These are phyloP conservation scores for Starmerella asiatica DNA, from an alignment of 805 yeast genomes.

Conservation along the genomic window DNA sequence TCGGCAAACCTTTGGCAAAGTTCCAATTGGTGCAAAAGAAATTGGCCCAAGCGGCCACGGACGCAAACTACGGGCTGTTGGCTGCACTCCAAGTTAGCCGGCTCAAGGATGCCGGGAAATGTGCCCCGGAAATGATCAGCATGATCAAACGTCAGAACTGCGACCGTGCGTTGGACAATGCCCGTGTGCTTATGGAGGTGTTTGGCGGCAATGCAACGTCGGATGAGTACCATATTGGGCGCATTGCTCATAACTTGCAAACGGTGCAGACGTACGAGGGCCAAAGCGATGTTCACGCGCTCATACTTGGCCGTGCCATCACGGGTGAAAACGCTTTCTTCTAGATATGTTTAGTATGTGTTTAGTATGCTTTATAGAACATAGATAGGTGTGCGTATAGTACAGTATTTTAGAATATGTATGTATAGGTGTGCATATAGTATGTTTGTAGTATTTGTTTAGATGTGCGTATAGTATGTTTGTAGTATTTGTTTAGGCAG, in stretches of 20 bases:
- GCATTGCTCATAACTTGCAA: slow-evolving; percentile 32
- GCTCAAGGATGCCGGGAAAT: slow-evolving; percentile 29
- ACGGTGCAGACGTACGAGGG: slow-evolving; percentile 37
- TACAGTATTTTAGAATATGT: too few species aligned
- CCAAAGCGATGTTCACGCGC: slow-evolving; percentile 34
- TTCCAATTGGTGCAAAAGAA: slow-evolving; percentile 33
- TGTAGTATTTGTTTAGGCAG: too few species aligned
- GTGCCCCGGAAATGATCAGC: slow-evolving; percentile 33
- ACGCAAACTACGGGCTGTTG: slow-evolving; percentile 29
- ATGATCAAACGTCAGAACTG: slow-evolving; percentile 34
- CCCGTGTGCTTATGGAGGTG: slow-evolving; percentile 32
- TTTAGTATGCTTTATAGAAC: too few species aligned
- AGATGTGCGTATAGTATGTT: too few species aligned
- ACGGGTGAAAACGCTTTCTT: slow-evolving; percentile 30
- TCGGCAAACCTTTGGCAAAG: slow-evolving; percentile 30
- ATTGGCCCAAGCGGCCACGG: slow-evolving; percentile 33
- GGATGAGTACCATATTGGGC: slow-evolving; percentile 33
- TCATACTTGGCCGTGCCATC: slow-evolving; percentile 32
- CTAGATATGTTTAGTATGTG: slow-evolving; percentile 7
- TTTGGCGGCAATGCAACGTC: slow-evolving; percentile 36
- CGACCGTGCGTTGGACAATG: slow-evolving; percentile 30
- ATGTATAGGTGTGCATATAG: too few species aligned
- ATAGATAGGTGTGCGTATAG: too few species aligned
- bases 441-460: too few species aligned
- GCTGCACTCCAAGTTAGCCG: slow-evolving; percentile 33